phyloP scores from a whole-genome alignment of 371 early-diverging fungal genomes.

The Syncephalastrum monosporum region DNA sequence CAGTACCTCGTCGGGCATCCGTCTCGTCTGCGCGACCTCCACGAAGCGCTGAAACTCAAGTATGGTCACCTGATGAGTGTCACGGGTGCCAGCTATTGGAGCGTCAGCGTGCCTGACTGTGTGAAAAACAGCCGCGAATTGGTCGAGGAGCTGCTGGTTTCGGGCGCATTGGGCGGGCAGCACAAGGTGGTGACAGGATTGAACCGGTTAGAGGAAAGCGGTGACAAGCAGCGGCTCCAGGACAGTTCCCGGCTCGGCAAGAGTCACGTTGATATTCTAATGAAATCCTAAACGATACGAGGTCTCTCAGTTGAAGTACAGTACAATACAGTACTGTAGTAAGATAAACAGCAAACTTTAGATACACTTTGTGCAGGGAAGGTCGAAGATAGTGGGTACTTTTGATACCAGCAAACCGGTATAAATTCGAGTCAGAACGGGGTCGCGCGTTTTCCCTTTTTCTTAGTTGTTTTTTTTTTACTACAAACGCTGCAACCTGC shows the following conservation, averaged over 20 bases:
- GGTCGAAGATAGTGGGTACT: too few species aligned
- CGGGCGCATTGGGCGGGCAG: slow-evolving; percentile 38
- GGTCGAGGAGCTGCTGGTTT: slow-evolving; percentile 48
- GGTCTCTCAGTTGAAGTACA: neutral
- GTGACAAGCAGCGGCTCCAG: slow-evolving; percentile 12
- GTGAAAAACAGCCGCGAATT: slow-evolving; percentile 71
- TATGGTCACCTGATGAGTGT: slow-evolving; percentile 64
- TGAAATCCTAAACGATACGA: slow-evolving; percentile 25
- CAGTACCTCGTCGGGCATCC: slow-evolving; percentile 86
- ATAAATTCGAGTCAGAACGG: neutral
- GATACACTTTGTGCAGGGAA: too few species aligned
- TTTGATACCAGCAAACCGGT: too few species aligned
- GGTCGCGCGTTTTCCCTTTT: neutral
- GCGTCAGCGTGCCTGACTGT: slow-evolving; percentile 89
- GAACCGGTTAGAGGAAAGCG: slow-evolving; percentile 23
- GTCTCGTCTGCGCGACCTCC: slow-evolving; percentile 60
- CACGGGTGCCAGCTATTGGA: slow-evolving; percentile 79
- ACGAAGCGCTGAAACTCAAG: slow-evolving; percentile 41
- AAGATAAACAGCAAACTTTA: too few species aligned
- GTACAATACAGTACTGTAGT: too few species aligned
- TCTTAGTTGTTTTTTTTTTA: neutral
- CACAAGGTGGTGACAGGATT: slow-evolving; percentile 56
- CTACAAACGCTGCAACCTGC: too few species aligned
- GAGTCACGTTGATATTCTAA: slow-evolving; percentile 36
- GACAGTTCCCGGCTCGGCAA: slow-evolving; percentile 38